A percentile compares a stretch with the other conserved stretches of the same genome.
Conservation (phyloP, 2,329 filamentous ascomycete species). For the Tolypocladium inflatum region DNA sequence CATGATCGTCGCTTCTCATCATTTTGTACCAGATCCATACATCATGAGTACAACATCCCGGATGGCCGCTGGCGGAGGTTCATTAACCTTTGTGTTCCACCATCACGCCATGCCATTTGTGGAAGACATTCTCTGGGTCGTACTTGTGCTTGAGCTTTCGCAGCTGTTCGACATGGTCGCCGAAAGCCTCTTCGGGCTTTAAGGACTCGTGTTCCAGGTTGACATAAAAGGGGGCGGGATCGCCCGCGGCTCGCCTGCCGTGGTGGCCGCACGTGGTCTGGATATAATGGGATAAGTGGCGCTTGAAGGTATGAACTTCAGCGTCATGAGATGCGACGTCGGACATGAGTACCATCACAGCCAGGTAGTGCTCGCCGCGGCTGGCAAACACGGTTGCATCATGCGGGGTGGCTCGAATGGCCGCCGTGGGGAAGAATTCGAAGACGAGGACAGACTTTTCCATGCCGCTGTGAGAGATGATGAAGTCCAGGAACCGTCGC, state of each 20-base stretch:
- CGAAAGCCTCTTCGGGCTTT: slow-evolving; percentile 16
- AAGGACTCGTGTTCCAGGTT: not conserved
- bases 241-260: not conserved
- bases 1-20: not conserved
- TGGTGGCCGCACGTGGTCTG: slow-evolving; percentile 7
- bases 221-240: not conserved
- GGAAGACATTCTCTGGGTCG: slow-evolving; percentile 23
- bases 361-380: slow-evolving; percentile 33
- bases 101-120: slow-evolving; percentile 15
- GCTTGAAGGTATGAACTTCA: slow-evolving; percentile 27
- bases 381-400: slow-evolving; percentile 33
- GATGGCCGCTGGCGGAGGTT: too few species aligned
- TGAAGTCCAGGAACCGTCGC: not conserved
- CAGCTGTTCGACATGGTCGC: slow-evolving; percentile 17
- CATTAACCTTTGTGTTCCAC: not conserved
- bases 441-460: slow-evolving; percentile 16
- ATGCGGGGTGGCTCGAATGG: slow-evolving; percentile 20
- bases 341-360: slow-evolving; percentile 30
- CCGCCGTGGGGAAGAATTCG: slow-evolving; percentile 23
- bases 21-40: not conserved
- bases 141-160: slow-evolving; percentile 21
- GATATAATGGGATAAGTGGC: slow-evolving; percentile 17
- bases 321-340: slow-evolving; percentile 24
- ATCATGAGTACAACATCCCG: too few species aligned
- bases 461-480: not conserved